Evolutionary conservation across 2,329 filamentous ascomycete species (phyloP).

Genomic region (Colletotrichum sp.): DNA sequence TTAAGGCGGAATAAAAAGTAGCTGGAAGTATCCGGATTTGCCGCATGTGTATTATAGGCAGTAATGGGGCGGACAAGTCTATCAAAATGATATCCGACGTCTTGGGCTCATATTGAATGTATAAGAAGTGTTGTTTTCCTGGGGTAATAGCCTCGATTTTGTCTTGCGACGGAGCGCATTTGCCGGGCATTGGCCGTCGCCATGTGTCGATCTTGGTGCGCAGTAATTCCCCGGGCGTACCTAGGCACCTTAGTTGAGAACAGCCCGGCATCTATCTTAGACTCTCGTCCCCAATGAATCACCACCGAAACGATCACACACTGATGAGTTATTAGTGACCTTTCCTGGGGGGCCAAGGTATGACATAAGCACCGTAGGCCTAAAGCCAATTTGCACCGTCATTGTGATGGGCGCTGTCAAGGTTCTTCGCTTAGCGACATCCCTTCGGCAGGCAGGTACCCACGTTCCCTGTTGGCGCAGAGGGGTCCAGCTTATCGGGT

Average conservation of each 20-base stretch:
- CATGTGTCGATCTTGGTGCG: background rate
- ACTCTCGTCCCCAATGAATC: background rate
- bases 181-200: background rate
- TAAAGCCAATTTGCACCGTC: background rate
- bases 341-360: background rate
- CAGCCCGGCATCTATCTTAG: background rate
- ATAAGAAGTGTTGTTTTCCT: background rate
- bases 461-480: background rate
- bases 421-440: background rate
- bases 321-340: background rate
- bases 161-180: background rate
- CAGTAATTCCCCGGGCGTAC: background rate
- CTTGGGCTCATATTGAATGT: background rate
- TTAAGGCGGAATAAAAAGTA: slow-evolving; percentile 45
- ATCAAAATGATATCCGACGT: slow-evolving; percentile 18
- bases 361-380: slow-evolving; percentile 11
- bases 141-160: background rate
- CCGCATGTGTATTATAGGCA: slow-evolving; percentile 9
- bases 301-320: background rate
- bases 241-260: background rate
- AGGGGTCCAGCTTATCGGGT: slow-evolving; percentile 14
- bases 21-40: background rate
- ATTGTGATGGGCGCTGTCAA: background rate
- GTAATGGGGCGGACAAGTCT: slow-evolving; percentile 1
- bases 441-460: background rate